These are phyloP conservation scores for Calonectria hawksworthii DNA, from an alignment of 2,329 filamentous ascomycete genomes.

Conservation along the genomic window DNA sequence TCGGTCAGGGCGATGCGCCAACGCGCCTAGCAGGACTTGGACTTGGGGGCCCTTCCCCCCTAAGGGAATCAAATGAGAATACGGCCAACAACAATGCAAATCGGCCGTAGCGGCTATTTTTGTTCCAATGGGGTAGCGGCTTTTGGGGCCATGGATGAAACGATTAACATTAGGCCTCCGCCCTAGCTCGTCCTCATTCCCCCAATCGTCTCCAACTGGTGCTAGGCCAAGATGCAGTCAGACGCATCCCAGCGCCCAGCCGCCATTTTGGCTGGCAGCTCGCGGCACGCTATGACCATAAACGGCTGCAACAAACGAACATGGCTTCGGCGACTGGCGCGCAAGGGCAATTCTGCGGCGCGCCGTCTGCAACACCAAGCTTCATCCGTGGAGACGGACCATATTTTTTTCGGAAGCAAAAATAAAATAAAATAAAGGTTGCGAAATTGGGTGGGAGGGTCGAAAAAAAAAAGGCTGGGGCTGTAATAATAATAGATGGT, in stretches of 20 bases:
- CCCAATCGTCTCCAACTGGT: constrained; percentile 6
- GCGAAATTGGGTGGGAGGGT: not conserved
- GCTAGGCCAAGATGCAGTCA: constrained; percentile 22
- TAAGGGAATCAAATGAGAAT: constrained; percentile 35
- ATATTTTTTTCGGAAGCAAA: constrained; percentile 1
- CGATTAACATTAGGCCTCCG: constrained; percentile 38
- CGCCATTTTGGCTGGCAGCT: constrained; percentile 14
- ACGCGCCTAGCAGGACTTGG: constrained; percentile 31
- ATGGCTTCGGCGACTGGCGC: constrained; percentile 17
- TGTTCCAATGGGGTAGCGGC: constrained; percentile 36
- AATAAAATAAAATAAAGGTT: not conserved
- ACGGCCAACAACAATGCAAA: constrained; percentile 33
- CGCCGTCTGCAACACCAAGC: constrained; percentile 19
- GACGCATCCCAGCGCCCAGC: constrained; percentile 32
- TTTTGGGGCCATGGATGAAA: constrained; percentile 43
- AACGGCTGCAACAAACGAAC: constrained; percentile 33
- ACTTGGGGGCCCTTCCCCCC: constrained; percentile 31
- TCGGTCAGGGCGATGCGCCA: constrained; percentile 44
- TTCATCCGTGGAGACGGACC: constrained; percentile 20
- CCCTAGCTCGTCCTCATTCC: constrained; percentile 25
- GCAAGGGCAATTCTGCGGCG: constrained; percentile 18
- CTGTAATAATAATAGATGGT: constrained; percentile 6
- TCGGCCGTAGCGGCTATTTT: constrained; percentile 32
- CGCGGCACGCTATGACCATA: constrained; percentile 31
- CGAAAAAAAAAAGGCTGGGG: not conserved